These are phyloP conservation scores for Solanum dulcamara DNA, from an alignment of 257 asterid genomes.

Conservation along the genomic window DNA sequence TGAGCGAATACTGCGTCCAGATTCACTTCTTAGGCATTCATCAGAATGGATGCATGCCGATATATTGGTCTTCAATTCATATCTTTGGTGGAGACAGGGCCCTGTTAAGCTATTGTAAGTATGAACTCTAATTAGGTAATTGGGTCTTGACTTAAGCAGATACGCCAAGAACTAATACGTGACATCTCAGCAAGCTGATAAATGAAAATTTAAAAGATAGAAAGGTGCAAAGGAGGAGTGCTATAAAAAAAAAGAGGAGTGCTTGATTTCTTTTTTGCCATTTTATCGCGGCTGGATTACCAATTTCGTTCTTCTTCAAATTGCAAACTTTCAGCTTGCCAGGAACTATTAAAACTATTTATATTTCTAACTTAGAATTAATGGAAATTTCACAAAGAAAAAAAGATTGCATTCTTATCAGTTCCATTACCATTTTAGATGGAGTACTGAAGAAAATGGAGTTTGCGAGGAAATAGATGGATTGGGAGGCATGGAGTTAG, in stretches of 20 bases:
- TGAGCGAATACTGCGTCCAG: slow-evolving; percentile 79
- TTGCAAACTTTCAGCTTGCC: neutral
- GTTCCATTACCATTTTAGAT: slow-evolving; percentile 21
- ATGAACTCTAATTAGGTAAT: neutral
- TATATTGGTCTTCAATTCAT: slow-evolving; percentile 78
- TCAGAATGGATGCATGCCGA: slow-evolving; percentile 82
- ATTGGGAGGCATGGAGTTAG: slow-evolving; percentile 78
- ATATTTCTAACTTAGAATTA: neutral
- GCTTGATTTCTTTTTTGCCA: neutral
- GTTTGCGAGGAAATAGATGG: slow-evolving; percentile 78
- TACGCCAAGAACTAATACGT: neutral
- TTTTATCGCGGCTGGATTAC: neutral
- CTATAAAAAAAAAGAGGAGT: neutral
- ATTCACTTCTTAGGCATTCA: slow-evolving; percentile 63
- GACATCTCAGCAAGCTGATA: neutral
- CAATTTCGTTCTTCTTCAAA: neutral
- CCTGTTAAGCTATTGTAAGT: slow-evolving; percentile 73
- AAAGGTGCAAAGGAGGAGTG: neutral
- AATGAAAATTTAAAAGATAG: neutral
- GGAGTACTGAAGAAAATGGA: slow-evolving; percentile 55
- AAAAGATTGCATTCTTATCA: neutral
- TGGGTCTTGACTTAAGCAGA: neutral
- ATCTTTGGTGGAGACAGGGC: slow-evolving; percentile 95
- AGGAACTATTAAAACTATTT: neutral
- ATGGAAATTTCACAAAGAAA: neutral